These are phyloP conservation scores for Globisporangium cylindrosporum DNA, from an alignment of 352 stramenopile species.

Conservation along the genomic window DNA sequence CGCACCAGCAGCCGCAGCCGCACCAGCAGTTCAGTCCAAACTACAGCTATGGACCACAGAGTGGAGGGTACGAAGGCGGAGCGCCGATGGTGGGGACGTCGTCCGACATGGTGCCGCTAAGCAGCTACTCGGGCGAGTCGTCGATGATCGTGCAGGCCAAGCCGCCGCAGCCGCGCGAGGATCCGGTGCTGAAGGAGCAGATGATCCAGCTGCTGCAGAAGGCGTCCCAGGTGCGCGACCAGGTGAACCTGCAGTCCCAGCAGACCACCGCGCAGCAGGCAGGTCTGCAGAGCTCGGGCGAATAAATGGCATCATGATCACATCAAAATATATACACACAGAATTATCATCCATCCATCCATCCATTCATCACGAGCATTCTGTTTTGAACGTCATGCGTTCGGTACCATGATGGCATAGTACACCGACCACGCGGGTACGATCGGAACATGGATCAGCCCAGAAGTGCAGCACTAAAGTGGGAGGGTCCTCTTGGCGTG, in stretches of 20 bases:
- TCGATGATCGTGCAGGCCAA: slow-evolving; percentile 50
- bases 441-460: too few relatives aligned
- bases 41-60: slow-evolving; percentile 5
- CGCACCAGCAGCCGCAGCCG: slow-evolving; percentile 11
- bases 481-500: too few relatives aligned
- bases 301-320: slow-evolving; percentile 28
- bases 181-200: slow-evolving; percentile 78
- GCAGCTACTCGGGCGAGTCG: slow-evolving; percentile 35
- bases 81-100: slow-evolving; percentile 16
- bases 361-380: not conserved
- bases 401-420: not conserved
- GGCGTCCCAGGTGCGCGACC: slow-evolving; percentile 73
- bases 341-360: not conserved
- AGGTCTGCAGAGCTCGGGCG: slow-evolving; percentile 68
- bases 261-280: slow-evolving; percentile 55
- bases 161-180: slow-evolving; percentile 38
- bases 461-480: too few relatives aligned
- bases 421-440: not conserved
- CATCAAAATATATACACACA: slow-evolving; percentile 9
- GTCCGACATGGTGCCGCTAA: slow-evolving; percentile 76
- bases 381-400: not conserved
- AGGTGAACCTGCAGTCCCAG: slow-evolving; percentile 58
- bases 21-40: slow-evolving; percentile 15
- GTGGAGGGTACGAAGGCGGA: not conserved
- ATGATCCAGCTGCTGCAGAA: slow-evolving; percentile 87